A percentile compares a stretch with the other conserved stretches of the same genome.
These are phyloP conservation scores for Penicillium angulare DNA, from an alignment of 495 filamentous ascomycete species.

Conservation along the genomic window DNA sequence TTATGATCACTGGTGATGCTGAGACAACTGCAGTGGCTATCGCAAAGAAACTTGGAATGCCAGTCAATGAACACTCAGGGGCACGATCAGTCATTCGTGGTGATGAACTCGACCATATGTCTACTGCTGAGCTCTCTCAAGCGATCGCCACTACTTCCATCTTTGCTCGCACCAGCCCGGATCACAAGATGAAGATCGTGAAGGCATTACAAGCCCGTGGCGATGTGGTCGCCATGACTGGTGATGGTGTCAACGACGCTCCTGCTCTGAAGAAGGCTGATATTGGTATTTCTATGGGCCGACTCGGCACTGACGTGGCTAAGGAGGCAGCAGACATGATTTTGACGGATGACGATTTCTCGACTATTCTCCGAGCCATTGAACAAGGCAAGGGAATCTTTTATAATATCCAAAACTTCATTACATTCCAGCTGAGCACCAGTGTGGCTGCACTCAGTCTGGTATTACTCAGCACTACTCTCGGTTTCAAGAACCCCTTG, in stretches of 20 bases:
- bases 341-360: conserved; percentile 95
- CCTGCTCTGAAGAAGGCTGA: conserved; percentile 96
- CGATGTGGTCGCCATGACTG: conserved; percentile 98
- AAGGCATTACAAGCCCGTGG: conserved; percentile 86
- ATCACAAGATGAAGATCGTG: conserved; percentile 98
- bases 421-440: conserved; percentile 97
- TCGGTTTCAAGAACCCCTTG: conserved; percentile 89
- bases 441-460: conserved; percentile 91
- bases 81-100: conserved; percentile 74
- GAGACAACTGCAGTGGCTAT: conserved; percentile 93
- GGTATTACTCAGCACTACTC: conserved; percentile 84
- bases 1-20: conserved; percentile 98
- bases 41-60: conserved; percentile 90
- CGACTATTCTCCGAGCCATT: conserved; percentile 92
- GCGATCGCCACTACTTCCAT: conserved; percentile 86
- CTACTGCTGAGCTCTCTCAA: conserved; percentile 73
- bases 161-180: conserved; percentile 93
- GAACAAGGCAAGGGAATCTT: conserved; percentile 99
- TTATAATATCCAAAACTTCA: conserved; percentile 99
- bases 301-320: conserved; percentile 92
- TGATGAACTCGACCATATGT: conserved; percentile 90
- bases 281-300: conserved; percentile 96
- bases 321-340: conserved; percentile 99
- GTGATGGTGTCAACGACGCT: conserved; percentile 96
- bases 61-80: conserved; percentile 49